Percentiles rank a stretch among this genome's conserved stretches.
phyloP scores from a whole-genome alignment of 1,139 yeast genomes.

The Kurtzmaniella quercitrusa region DNA sequence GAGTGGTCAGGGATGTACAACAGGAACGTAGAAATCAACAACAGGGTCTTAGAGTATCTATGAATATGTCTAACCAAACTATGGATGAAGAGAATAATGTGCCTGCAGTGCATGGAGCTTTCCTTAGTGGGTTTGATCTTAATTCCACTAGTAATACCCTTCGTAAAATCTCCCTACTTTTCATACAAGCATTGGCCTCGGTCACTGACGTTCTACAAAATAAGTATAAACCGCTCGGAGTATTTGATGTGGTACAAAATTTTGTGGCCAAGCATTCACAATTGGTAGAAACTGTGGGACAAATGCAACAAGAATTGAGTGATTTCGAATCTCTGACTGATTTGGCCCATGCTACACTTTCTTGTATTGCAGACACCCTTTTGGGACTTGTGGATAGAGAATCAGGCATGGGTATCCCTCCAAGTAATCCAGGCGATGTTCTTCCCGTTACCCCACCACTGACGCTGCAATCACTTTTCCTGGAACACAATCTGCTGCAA shows the following conservation, averaged over 20 bases:
- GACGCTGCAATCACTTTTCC: constrained; percentile 12
- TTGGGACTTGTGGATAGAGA: constrained; percentile 1
- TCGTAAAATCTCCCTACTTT: constrained; percentile 41
- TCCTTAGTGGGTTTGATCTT: constrained; percentile 47
- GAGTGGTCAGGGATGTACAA: constrained; percentile 17
- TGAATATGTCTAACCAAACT: constrained; percentile 4
- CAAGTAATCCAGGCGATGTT: constrained; percentile 1
- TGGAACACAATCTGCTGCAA: constrained; percentile 11
- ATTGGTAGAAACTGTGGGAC: constrained; percentile 5
- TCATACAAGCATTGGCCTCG: constrained; percentile 41
- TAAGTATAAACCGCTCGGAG: constrained; percentile 47
- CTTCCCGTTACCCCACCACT: constrained; percentile 15
- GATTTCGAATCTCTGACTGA: constrained; percentile 4
- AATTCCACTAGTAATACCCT: constrained; percentile 35
- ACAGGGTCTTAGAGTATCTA: constrained; percentile 9
- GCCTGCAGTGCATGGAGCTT: constrained; percentile 46
- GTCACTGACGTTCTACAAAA: constrained; percentile 54
- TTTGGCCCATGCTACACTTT: constrained; percentile 5
- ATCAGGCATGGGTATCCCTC: neutral
- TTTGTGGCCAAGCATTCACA: constrained; percentile 18
- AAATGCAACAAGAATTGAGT: constrained; percentile 4
- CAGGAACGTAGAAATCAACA: constrained; percentile 7
- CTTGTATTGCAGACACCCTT: constrained; percentile 7
- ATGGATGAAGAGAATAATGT: constrained; percentile 30
- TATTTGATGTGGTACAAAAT: constrained; percentile 34